Conservation (phyloP, 495 filamentous ascomycete genomes). For the Talaromyces thailandensis region DNA sequence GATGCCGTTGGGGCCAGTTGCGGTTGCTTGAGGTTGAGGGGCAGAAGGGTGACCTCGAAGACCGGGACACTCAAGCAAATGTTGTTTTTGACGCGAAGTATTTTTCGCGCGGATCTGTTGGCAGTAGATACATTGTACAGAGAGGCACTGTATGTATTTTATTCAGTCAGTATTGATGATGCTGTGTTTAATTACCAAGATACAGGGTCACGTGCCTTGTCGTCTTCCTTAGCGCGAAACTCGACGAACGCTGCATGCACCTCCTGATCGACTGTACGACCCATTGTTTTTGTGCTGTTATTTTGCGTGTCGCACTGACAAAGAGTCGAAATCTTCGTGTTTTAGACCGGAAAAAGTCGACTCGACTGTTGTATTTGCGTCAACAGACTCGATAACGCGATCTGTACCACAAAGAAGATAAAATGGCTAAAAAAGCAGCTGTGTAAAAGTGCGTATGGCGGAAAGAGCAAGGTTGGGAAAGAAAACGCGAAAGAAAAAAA, state of each 20-base stretch:
- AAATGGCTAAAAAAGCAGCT: constrained; percentile 9
- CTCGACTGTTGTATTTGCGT: background rate
- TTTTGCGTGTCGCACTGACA: constrained; percentile 1
- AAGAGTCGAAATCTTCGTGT: background rate
- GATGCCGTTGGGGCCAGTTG: constrained; percentile 34
- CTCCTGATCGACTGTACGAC: constrained; percentile 48
- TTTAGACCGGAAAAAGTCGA: background rate
- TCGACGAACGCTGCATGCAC: constrained; percentile 51
- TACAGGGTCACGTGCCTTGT: constrained; percentile 45
- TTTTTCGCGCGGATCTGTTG: constrained; percentile 51
- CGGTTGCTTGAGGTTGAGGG: constrained; percentile 31
- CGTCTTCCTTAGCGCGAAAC: constrained; percentile 52
- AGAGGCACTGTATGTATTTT: constrained; percentile 36
- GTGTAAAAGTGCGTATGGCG: background rate
- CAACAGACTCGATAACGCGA: background rate
- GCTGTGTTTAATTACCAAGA: constrained; percentile 26
- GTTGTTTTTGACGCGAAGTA: constrained; percentile 48
- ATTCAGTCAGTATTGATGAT: constrained; percentile 2
- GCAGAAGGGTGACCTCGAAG: constrained; percentile 37
- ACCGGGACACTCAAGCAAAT: constrained; percentile 46
- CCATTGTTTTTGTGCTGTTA: constrained; percentile 28
- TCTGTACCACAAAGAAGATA: constrained; percentile 8
- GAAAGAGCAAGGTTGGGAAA: constrained; percentile 8
- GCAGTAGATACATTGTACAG: constrained; percentile 51
- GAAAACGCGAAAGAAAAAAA: constrained; percentile 12